Evolutionary conservation across 768 basidiomycete genomes (phyloP).

Genomic region (Mycena rosella): DNA sequence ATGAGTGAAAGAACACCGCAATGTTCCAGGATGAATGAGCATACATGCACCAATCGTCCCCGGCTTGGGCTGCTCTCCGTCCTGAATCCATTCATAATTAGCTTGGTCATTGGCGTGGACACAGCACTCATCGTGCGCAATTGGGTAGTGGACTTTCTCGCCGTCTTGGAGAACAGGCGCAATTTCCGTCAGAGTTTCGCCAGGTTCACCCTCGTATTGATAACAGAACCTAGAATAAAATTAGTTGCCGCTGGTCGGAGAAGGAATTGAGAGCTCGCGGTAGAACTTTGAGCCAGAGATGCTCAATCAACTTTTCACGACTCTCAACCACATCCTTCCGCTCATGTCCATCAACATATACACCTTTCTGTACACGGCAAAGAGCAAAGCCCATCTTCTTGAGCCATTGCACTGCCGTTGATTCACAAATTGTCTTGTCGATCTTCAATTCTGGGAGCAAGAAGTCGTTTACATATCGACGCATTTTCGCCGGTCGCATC

Average conservation of each 20-base stretch:
- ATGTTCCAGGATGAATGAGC: too few species aligned
- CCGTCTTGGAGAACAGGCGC: background rate
- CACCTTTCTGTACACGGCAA: constrained; percentile 6
- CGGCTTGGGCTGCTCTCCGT: constrained; percentile 10
- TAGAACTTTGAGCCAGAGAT: constrained; percentile 8
- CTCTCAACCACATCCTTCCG: too few species aligned
- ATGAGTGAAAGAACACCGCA: too few species aligned
- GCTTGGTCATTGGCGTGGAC: constrained; percentile 16
- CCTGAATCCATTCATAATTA: constrained; percentile 9
- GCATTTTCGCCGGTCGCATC: constrained; percentile 1
- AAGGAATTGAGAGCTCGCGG: background rate
- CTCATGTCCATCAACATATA: constrained; percentile 16
- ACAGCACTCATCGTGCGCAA: constrained; percentile 10
- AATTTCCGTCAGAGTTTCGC: constrained; percentile 5
- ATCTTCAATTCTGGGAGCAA: background rate
- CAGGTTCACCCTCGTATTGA: constrained; percentile 9
- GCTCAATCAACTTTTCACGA: too few species aligned
- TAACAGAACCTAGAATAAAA: constrained; percentile 5
- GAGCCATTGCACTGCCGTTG: constrained; percentile 3
- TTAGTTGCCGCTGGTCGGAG: background rate
- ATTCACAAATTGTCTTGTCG: background rate
- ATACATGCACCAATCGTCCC: too few species aligned
- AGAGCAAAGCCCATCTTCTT: constrained; percentile 7
- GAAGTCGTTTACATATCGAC: background rate
- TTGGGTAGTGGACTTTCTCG: constrained; percentile 16